A percentile compares a stretch with the other conserved stretches of the same genome.
Conservation (phyloP, 441 rosid species). For the Gossypium schwendimanii region DNA sequence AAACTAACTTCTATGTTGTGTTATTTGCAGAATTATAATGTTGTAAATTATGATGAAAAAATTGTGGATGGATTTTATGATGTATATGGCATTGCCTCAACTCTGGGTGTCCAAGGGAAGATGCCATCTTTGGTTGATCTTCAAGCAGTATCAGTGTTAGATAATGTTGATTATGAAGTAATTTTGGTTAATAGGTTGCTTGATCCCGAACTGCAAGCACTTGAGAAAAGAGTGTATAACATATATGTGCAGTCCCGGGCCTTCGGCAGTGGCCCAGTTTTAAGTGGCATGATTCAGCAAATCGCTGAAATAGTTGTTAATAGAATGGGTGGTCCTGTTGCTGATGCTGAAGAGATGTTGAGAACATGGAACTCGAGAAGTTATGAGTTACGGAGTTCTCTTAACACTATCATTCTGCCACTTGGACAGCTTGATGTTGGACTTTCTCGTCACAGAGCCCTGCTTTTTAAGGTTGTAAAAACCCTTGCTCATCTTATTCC, state of each 20-base stretch:
- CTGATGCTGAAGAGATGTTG: constrained; percentile 74
- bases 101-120: constrained; percentile 50
- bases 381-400: constrained; percentile 50
- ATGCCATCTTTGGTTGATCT: constrained; percentile 87
- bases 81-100: constrained; percentile 59
- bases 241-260: constrained; percentile 42
- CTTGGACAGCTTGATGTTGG: constrained; percentile 85
- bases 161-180: constrained; percentile 70
- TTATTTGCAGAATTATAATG: constrained; percentile 78
- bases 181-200: constrained; percentile 69
- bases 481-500: neutral
- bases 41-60: constrained; percentile 77
- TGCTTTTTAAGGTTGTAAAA: constrained; percentile 83
- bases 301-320: constrained; percentile 80
- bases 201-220: constrained; percentile 67
- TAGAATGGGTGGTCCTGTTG: constrained; percentile 93
- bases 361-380: constrained; percentile 66
- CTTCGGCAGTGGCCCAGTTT: constrained; percentile 36
- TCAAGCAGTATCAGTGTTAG: constrained; percentile 60
- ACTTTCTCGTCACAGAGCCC: constrained; percentile 94
- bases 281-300: constrained; percentile 62
- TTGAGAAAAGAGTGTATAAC: constrained; percentile 51
- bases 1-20: constrained; percentile 4
- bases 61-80: constrained; percentile 92
- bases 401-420: constrained; percentile 65